Percentiles rank a stretch among this genome's conserved stretches.
These are phyloP conservation scores for Poa pratensis DNA, from an alignment of 176 grass and related monocot species.

Conservation along the genomic window DNA sequence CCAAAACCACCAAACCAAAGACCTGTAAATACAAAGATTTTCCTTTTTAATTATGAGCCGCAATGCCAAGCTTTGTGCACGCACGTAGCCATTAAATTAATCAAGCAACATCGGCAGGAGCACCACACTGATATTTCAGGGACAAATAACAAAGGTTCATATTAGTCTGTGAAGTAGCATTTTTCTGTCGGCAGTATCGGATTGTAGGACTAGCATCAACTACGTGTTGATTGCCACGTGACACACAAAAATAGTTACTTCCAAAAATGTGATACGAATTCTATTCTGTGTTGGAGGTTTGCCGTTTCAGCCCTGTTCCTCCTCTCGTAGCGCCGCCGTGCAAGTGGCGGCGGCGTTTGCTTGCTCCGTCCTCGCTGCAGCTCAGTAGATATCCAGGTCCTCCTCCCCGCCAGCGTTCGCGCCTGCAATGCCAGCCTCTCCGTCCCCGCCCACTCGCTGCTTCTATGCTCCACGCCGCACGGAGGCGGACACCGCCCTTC, in stretches of 20 bases:
- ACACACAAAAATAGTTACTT: not conserved
- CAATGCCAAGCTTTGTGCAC: too few species aligned
- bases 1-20: too few species aligned
- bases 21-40: too few species aligned
- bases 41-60: too few species aligned
- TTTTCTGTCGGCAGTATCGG: not conserved
- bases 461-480: constrained; percentile 52
- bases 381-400: not conserved
- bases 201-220: not conserved
- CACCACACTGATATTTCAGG: too few species aligned
- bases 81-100: too few species aligned
- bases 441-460: constrained; percentile 7
- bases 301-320: not conserved
- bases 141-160: too few species aligned
- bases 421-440: constrained; percentile 42
- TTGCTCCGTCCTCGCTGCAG: not conserved
- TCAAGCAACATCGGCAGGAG: too few species aligned
- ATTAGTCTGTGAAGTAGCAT: not conserved
- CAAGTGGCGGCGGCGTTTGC: not conserved
- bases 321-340: not conserved
- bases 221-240: not conserved
- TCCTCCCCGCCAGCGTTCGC: not conserved
- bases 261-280: not conserved
- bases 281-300: not conserved
- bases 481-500: constrained; percentile 42